Conservation (phyloP, 1,139 yeast genomes). For the Eremothecium cymbalariae region DNA sequence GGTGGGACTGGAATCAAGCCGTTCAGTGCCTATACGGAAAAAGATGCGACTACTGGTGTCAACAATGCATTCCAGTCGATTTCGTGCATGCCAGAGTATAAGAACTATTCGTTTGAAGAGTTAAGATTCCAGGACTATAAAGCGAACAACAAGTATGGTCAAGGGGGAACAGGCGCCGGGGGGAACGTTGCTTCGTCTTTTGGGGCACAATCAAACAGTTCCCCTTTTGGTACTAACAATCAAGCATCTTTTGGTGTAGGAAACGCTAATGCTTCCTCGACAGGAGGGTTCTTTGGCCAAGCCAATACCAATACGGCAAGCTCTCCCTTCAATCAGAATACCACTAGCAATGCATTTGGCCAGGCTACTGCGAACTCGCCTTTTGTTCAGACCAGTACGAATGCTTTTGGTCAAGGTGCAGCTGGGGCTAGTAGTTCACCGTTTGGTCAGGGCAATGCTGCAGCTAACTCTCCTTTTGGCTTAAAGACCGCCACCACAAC, state of each 20-base stretch:
- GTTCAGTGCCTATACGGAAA: conserved; percentile 57
- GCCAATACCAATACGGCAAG: conserved; percentile 9
- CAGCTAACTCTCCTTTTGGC: conserved; percentile 22
- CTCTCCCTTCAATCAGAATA: conserved; percentile 27
- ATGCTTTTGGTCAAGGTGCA: conserved; percentile 27
- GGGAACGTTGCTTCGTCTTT: conserved; percentile 28
- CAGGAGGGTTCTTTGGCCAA: conserved; percentile 10
- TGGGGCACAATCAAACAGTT: conserved; percentile 20
- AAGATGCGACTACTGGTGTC: conserved; percentile 54
- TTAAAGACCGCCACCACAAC: conserved; percentile 20
- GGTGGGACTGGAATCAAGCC: conserved; percentile 70
- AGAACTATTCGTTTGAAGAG: conserved; percentile 76
- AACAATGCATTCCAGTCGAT: conserved; percentile 65
- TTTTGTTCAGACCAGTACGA: conserved; percentile 20
- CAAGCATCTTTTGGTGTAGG: conserved; percentile 18
- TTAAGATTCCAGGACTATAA: conserved; percentile 82
- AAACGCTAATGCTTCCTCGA: conserved; percentile 14
- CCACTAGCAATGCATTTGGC: conserved; percentile 17
- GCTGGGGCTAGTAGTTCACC: conserved; percentile 11
- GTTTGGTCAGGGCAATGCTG: conserved; percentile 18
- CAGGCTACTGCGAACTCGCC: conserved; percentile 15
- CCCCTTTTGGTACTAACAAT: conserved; percentile 17
- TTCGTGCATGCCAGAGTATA: conserved; percentile 84
- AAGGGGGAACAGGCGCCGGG: conserved; percentile 18
- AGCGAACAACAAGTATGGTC: conserved; percentile 47